phyloP scores from a whole-genome alignment of 2,329 filamentous ascomycete species.

The Diaporthe helianthi region DNA sequence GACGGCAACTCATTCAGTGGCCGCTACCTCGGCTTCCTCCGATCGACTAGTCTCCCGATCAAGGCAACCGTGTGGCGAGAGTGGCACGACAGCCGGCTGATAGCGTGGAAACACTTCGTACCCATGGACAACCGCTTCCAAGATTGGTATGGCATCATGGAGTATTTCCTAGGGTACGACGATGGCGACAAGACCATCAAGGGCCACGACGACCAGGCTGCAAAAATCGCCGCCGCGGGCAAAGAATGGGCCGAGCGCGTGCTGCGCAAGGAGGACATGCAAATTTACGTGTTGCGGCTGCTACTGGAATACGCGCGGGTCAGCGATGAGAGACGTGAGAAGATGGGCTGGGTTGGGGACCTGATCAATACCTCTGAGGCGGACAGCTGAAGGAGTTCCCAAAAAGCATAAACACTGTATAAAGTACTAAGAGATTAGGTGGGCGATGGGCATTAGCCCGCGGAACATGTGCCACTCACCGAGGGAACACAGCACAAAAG shows the following conservation, averaged over 20 bases:
- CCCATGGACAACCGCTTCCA: conserved; percentile 78
- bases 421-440: background rate
- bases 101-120: conserved; percentile 82
- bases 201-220: conserved; percentile 63
- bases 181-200: conserved; percentile 40
- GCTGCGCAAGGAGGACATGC: conserved; percentile 75
- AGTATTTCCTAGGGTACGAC: conserved; percentile 73
- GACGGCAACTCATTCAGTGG: conserved; percentile 78
- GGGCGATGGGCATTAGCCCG: background rate
- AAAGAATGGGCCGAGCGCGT: conserved; percentile 74
- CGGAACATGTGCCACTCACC: background rate
- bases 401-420: background rate
- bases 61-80: conserved; percentile 81
- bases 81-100: conserved; percentile 78
- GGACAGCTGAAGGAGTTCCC: background rate
- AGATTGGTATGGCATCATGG: conserved; percentile 76
- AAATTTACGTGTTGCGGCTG: conserved; percentile 71
- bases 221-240: conserved; percentile 69
- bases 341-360: conserved; percentile 52
- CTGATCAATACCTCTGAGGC: background rate
- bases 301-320: conserved; percentile 69
- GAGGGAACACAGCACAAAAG: background rate
- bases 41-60: conserved; percentile 73
- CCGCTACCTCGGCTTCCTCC: conserved; percentile 72
- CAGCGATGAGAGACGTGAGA: conserved; percentile 57